These are phyloP conservation scores for Acorus gramineus DNA, from an alignment of 106 monocot genomes.

Conservation along the genomic window DNA sequence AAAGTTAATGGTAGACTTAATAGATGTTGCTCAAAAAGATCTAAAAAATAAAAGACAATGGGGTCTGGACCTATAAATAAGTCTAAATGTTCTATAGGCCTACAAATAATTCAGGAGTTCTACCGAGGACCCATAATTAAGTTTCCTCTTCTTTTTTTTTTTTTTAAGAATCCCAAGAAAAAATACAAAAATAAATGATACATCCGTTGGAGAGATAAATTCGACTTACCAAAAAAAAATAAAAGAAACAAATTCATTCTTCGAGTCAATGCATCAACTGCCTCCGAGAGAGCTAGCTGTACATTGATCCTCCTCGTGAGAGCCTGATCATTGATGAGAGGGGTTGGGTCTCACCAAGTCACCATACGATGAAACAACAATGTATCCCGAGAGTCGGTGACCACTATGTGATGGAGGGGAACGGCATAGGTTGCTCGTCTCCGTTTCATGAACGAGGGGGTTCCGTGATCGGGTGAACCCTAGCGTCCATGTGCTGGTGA, in stretches of 20 bases:
- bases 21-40: too few species aligned
- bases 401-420: slow-evolving; percentile 30
- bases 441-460: slow-evolving; percentile 20
- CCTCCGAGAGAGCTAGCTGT: slow-evolving; percentile 25
- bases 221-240: too few species aligned
- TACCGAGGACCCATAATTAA: too few species aligned
- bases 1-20: too few species aligned
- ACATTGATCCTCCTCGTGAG: slow-evolving; percentile 34
- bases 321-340: slow-evolving; percentile 8
- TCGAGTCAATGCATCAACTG: slow-evolving; percentile 34
- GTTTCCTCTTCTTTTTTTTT: too few species aligned
- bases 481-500: slow-evolving; percentile 3
- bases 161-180: too few species aligned
- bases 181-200: too few species aligned
- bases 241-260: neutral
- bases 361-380: slow-evolving; percentile 21
- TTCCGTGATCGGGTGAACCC: slow-evolving; percentile 25
- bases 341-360: slow-evolving; percentile 22
- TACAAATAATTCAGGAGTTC: too few species aligned
- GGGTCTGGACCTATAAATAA: too few species aligned
- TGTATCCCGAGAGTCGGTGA: slow-evolving; percentile 12
- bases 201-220: too few species aligned
- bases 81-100: too few species aligned
- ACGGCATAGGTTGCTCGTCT: neutral
- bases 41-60: too few species aligned